phyloP scores from a whole-genome alignment of 192 early-diverging fungal genomes.

The Entomortierella chlamydospora region DNA sequence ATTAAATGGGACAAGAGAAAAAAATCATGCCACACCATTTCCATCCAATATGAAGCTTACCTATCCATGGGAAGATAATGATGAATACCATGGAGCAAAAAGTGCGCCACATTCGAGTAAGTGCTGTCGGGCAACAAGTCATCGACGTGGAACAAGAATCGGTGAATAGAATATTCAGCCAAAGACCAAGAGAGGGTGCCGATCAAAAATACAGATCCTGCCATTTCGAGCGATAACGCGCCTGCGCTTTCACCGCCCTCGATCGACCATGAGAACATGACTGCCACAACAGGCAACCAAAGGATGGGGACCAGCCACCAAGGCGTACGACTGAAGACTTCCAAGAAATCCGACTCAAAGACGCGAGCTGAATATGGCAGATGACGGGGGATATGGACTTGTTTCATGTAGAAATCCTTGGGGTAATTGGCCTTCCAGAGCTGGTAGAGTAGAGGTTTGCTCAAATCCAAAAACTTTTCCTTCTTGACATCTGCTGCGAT shows the following conservation, averaged over 20 bases:
- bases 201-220: constrained; percentile 61
- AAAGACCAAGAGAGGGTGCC: constrained; percentile 86
- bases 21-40: constrained; percentile 20
- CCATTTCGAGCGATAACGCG: constrained; percentile 45
- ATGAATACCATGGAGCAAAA: constrained; percentile 93
- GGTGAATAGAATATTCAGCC: constrained; percentile 88
- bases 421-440: constrained; percentile 75
- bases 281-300: constrained; percentile 79
- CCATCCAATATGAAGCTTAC: constrained; percentile 50
- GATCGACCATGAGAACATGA: constrained; percentile 55
- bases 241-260: constrained; percentile 45
- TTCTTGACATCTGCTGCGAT: constrained; percentile 46
- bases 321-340: constrained; percentile 83
- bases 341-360: constrained; percentile 82
- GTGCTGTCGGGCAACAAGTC: constrained; percentile 83
- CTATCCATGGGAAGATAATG: constrained; percentile 96
- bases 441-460: constrained; percentile 84
- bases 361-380: constrained; percentile 79
- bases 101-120: constrained; percentile 79
- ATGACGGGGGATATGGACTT: constrained; percentile 90
- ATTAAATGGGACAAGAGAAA: too few relatives aligned
- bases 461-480: constrained; percentile 80
- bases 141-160: constrained; percentile 93
- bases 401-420: constrained; percentile 85
- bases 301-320: constrained; percentile 90